Evolutionary conservation across 352 stramenopile genomes (phyloP).

Genomic region (Phytophthora cryptogea): DNA sequence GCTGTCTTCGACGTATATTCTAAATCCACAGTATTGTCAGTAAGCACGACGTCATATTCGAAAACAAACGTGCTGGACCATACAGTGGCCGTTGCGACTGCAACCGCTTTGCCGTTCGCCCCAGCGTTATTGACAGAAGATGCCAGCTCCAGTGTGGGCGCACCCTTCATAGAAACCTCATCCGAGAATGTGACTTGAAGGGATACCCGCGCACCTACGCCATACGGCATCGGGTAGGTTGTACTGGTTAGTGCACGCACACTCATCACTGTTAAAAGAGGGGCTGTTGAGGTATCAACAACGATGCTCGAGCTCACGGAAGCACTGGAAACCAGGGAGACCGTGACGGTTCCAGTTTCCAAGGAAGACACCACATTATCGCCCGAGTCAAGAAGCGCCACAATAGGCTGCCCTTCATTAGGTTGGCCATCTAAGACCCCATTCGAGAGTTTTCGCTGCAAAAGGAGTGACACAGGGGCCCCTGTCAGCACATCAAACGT

Average conservation of each 20-base stretch:
- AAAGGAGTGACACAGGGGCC: constrained; percentile 44
- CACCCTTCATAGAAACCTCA: constrained; percentile 64
- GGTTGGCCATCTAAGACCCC: constrained; percentile 79
- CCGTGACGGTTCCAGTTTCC: constrained; percentile 49
- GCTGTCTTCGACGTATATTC: constrained; percentile 67
- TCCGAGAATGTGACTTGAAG: constrained; percentile 82
- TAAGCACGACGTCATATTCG: constrained; percentile 65
- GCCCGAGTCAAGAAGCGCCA: constrained; percentile 67
- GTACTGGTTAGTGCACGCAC: constrained; percentile 48
- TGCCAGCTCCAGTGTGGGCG: constrained; percentile 56
- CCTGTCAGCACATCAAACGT: constrained; percentile 68
- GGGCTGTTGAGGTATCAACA: constrained; percentile 59
- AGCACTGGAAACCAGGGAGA: constrained; percentile 65
- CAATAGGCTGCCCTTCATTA: constrained; percentile 66
- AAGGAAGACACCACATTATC: constrained; percentile 66
- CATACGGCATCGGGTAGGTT: constrained; percentile 57
- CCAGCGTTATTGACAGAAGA: constrained; percentile 37
- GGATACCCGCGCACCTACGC: constrained; percentile 60
- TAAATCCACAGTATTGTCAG: constrained; percentile 54
- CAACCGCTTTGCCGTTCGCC: constrained; percentile 57
- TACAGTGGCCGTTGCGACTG: constrained; percentile 46
- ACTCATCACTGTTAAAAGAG: constrained; percentile 47
- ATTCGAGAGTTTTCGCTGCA: constrained; percentile 62
- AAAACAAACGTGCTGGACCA: constrained; percentile 71
- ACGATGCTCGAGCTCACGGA: constrained; percentile 62